Evolutionary conservation across 148 eudicot species (phyloP), one percentile per base, ranked within the genome.

Genomic region (Salicornia ramosissima): DNA sequence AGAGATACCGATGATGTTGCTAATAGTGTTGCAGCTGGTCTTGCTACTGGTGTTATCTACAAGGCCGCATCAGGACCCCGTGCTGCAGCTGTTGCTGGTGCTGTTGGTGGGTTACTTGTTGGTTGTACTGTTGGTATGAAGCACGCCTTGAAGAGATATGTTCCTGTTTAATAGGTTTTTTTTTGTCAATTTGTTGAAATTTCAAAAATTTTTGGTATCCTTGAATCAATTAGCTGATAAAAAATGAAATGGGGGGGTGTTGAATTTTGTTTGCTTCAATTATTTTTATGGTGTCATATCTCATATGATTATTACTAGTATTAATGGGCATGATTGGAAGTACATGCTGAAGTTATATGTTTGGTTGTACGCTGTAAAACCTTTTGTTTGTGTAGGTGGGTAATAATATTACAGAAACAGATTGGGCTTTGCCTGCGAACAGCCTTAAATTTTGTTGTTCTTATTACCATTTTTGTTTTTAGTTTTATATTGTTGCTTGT

Each of bases 81-180:
- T 67, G 87, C 97, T 18, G 91, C 94, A 5, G 98, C 96, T 0
- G 82, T 92, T 68, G 96, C 90, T 0, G 96, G 98, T 2, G 98
- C 94, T 5, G 81, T 87, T 26, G 98, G 98, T 4, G 98, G 96
- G 0, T 56, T 90, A 29, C 73, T 81, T 19, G 96, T 85, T n/a
- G 96, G 96, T 5, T 28, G 85, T 24, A 83, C 84, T 13, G 96
- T 92, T 10, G 80, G 86, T 5, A 84, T 74, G 36, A 90, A 90
- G 79, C 97, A 88, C 63, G 75, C 53, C 30, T 19, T 81, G 29
- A 91, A 86, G 74, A 83, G 97, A 78, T 88, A 91, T 12, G 73
- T 87, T 29, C 91, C 88, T 14, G 67, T 89, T 30, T 88, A 78
- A 81, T 80, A 1, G 31, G 26, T 55, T 28, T 22, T 1, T 2